Conservation (phyloP, 2,329 filamentous ascomycete genomes). For the Colletotrichum scovillei region DNA sequence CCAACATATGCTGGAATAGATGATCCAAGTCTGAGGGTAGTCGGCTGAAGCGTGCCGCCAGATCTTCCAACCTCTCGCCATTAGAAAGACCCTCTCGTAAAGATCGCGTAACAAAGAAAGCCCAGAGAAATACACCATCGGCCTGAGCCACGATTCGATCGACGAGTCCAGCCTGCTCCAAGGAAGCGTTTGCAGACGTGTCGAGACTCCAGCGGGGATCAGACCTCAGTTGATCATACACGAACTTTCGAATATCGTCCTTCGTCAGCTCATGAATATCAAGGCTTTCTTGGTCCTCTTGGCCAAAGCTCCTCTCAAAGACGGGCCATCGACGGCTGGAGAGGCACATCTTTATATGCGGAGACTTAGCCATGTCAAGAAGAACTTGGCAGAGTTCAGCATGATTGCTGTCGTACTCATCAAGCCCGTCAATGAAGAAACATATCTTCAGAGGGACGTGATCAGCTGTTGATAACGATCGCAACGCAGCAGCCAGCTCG, state of each 20-base stretch:
- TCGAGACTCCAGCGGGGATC: not conserved
- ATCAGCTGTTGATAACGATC: not conserved
- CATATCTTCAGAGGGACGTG: conserved; percentile 31
- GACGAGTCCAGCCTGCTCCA: not conserved
- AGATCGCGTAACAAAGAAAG: not conserved
- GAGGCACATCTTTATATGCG: conserved; percentile 44
- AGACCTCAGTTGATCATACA: not conserved
- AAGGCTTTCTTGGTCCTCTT: conserved; percentile 28
- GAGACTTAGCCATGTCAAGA: conserved; percentile 22
- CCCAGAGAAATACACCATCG: not conserved
- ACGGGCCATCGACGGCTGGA: conserved; percentile 46
- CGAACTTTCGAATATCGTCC: conserved; percentile 43
- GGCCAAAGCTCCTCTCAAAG: conserved; percentile 41
- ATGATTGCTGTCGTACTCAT: conserved; percentile 47
- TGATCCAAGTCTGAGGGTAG: not conserved
- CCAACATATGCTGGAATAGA: not conserved
- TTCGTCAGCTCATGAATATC: conserved; percentile 43
- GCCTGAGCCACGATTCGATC: not conserved
- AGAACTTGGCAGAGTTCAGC: conserved; percentile 42
- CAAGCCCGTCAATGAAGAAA: conserved; percentile 46
- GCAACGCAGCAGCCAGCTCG: not conserved
- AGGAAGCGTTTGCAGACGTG: not conserved
- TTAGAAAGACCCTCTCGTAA: not conserved
- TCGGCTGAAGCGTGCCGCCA: not conserved
- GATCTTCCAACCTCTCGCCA: not conserved